Evolutionary conservation across 1,284 basidiomycete genomes (phyloP).

Genomic region (Naganishia sp.): DNA sequence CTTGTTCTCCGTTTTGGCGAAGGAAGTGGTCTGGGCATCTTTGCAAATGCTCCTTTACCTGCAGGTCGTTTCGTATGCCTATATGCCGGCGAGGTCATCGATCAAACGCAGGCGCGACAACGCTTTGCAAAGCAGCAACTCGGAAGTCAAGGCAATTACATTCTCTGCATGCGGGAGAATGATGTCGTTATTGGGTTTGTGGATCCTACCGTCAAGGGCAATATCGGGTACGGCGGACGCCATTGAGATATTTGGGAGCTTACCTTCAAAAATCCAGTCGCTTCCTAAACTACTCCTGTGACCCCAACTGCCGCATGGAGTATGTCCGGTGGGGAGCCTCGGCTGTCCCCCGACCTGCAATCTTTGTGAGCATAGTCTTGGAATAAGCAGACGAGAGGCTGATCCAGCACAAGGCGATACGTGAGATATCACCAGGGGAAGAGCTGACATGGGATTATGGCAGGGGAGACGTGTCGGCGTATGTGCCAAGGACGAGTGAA

Average conservation of each 20-base stretch:
- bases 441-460: slow-evolving; percentile 32
- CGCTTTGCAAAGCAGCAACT: slow-evolving; percentile 20
- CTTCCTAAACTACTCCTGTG: slow-evolving; percentile 40
- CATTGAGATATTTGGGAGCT: background rate
- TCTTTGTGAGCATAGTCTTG: slow-evolving; percentile 33
- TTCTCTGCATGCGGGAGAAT: slow-evolving; percentile 28
- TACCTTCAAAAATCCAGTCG: slow-evolving; percentile 23
- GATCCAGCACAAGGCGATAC: slow-evolving; percentile 2
- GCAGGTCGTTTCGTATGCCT: slow-evolving; percentile 35
- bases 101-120: slow-evolving; percentile 3
- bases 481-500: background rate
- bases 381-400: background rate
- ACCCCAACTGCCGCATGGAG: slow-evolving; percentile 36
- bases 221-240: slow-evolving; percentile 34
- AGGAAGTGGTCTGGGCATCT: slow-evolving; percentile 8
- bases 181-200: slow-evolving; percentile 28
- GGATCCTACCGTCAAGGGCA: slow-evolving; percentile 34
- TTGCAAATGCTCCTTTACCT: slow-evolving; percentile 5
- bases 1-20: background rate
- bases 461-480: background rate
- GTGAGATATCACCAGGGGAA: slow-evolving; percentile 14
- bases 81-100: slow-evolving; percentile 36
- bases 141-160: slow-evolving; percentile 33
- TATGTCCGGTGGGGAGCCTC: slow-evolving; percentile 32
- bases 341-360: slow-evolving; percentile 35